These are phyloP conservation scores for Melanogaster broomeanus DNA, from an alignment of 768 basidiomycete species.

Conservation along the genomic window DNA sequence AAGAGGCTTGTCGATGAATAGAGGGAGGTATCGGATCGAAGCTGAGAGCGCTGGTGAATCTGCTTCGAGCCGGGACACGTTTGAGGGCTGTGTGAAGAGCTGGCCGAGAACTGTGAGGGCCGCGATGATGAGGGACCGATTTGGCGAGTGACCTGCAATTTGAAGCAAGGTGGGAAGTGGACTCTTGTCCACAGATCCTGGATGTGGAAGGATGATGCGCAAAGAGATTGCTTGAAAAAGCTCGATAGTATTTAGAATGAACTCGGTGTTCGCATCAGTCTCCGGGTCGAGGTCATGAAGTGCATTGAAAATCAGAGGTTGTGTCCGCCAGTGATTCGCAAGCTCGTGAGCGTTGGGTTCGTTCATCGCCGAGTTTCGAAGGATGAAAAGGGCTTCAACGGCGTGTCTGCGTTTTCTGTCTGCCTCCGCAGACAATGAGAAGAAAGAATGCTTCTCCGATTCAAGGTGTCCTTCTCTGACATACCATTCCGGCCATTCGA, in stretches of 20 bases:
- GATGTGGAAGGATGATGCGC: constrained; percentile 40
- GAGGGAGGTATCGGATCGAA: constrained; percentile 70
- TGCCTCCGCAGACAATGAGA: constrained; percentile 53
- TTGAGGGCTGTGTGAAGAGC: constrained; percentile 62
- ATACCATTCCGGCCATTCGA: constrained; percentile 90
- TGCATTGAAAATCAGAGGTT: constrained; percentile 64
- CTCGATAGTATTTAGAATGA: constrained; percentile 70
- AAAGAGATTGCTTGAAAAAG: constrained; percentile 63
- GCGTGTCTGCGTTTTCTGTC: constrained; percentile 69
- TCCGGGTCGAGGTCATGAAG: constrained; percentile 61
- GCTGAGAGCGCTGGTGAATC: constrained; percentile 62
- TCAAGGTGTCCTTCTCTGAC: constrained; percentile 58
- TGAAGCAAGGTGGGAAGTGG: constrained; percentile 59
- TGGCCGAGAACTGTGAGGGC: constrained; percentile 60
- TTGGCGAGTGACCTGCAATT: constrained; percentile 58
- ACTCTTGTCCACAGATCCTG: constrained; percentile 40
- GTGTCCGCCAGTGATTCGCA: constrained; percentile 56
- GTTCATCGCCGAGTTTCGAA: constrained; percentile 82
- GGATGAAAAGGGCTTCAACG: constrained; percentile 80
- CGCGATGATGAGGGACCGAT: constrained; percentile 76
- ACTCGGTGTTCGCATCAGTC: constrained; percentile 71
- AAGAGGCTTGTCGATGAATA: constrained; percentile 68
- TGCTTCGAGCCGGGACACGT: constrained; percentile 51
- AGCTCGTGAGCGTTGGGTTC: constrained; percentile 68
- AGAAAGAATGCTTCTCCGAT: constrained; percentile 48